Percentiles rank a stretch among this genome's conserved stretches.
These are phyloP conservation scores for Lenwebbia sp. DNA, from an alignment of 345 rosid species.

Conservation along the genomic window DNA sequence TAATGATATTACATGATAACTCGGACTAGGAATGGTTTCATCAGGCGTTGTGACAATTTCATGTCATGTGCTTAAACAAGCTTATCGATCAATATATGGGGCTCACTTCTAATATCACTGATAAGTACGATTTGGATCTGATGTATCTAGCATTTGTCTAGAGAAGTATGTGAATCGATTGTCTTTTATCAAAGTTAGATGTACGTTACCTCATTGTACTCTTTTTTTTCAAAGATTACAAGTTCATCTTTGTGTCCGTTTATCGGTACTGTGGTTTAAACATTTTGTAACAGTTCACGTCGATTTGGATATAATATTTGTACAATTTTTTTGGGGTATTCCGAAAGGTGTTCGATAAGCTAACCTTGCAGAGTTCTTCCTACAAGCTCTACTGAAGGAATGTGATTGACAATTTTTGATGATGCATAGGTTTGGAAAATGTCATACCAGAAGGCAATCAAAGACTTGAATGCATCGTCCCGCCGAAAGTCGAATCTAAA, in stretches of 20 bases:
- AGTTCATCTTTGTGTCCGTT: neutral
- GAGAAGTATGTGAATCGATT: neutral
- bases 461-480: neutral
- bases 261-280: neutral
- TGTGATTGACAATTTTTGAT: neutral
- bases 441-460: neutral
- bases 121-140: neutral
- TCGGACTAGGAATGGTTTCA: accelerated
- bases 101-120: neutral
- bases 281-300: neutral
- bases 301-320: neutral
- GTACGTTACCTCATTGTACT: neutral
- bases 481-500: neutral
- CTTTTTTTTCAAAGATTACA: neutral
- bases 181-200: neutral
- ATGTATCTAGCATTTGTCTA: neutral
- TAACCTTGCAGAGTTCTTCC: neutral
- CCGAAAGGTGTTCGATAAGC: neutral
- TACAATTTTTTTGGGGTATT: neutral
- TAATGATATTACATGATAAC: neutral
- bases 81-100: neutral
- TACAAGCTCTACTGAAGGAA: neutral
- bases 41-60: accelerated
- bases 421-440: neutral
- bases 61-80: neutral